Conservation (phyloP, 495 filamentous ascomycete genomes). For the Penicillium paxilli region DNA sequence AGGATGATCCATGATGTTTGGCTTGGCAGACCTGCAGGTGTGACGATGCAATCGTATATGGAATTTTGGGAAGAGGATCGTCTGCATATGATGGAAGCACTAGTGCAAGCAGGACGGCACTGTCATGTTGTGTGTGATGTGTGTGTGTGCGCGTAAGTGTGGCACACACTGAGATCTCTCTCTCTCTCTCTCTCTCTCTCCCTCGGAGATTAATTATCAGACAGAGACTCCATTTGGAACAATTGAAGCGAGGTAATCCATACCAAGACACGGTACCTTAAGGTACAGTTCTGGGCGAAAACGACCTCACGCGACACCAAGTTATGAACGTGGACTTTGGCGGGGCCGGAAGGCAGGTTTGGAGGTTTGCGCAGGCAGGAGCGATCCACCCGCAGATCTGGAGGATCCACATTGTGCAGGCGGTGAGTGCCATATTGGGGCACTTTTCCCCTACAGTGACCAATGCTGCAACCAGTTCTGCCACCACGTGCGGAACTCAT, state of each 20-base stretch:
- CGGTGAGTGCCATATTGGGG: background rate
- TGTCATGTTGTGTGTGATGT: too few species aligned
- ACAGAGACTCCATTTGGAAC: too few species aligned
- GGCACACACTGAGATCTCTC: too few species aligned
- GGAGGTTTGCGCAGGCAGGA: background rate
- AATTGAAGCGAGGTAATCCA: too few species aligned
- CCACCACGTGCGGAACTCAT: conserved; percentile 25
- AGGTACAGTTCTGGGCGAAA: too few species aligned
- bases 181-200: too few species aligned
- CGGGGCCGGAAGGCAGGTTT: background rate
- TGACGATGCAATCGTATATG: background rate
- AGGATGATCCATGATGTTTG: background rate
- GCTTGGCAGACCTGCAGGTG: background rate
- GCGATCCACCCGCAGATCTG: conserved; percentile 4
- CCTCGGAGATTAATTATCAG: too few species aligned
- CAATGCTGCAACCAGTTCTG: conserved; percentile 12
- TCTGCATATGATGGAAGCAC: background rate
- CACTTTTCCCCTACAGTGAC: background rate
- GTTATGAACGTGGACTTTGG: background rate
- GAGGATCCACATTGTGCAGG: background rate
- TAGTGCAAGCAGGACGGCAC: background rate
- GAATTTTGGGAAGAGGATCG: background rate
- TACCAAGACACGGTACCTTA: too few species aligned
- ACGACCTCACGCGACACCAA: conserved; percentile 2
- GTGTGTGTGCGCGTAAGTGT: too few species aligned